phyloP scores from a whole-genome alignment of 2,329 filamentous ascomycete species.

The Chrysoporthe austroafricana region DNA sequence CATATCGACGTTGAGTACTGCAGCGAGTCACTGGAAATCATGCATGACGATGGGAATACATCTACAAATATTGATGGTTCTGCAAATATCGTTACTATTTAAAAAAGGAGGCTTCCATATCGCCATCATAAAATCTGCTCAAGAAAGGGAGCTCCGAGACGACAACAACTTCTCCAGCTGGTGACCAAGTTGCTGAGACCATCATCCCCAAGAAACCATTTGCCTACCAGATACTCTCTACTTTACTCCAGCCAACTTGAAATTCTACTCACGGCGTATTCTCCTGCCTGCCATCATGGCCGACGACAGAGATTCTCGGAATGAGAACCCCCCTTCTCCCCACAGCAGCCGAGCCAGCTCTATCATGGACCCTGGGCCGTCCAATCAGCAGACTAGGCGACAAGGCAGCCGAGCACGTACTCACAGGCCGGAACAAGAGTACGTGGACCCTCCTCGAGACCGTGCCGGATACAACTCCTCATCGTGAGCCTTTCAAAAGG shows the following conservation, averaged over 20 bases:
- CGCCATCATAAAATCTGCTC: background rate
- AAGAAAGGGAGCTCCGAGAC: background rate
- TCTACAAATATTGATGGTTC: background rate
- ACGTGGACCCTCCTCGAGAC: background rate
- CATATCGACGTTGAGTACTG: background rate
- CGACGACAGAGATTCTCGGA: background rate
- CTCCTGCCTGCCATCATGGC: background rate
- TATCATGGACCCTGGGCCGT: background rate
- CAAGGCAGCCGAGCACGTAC: conserved; percentile 9
- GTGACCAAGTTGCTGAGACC: background rate
- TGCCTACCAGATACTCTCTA: background rate
- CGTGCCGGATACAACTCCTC: conserved; percentile 1
- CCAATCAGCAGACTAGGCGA: background rate
- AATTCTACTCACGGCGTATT: background rate
- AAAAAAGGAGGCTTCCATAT: background rate
- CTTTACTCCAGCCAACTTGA: background rate
- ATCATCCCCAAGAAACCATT: background rate
- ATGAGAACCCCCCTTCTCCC: background rate
- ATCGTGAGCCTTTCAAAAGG: background rate
- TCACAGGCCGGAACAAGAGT: background rate
- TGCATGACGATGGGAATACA: background rate
- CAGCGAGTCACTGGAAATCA: background rate
- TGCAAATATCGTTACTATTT: background rate
- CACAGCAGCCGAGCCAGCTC: background rate
- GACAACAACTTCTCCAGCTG: background rate